phyloP scores from a whole-genome alignment of 2,329 filamentous ascomycete genomes.

The Fonsecaea monophora region DNA sequence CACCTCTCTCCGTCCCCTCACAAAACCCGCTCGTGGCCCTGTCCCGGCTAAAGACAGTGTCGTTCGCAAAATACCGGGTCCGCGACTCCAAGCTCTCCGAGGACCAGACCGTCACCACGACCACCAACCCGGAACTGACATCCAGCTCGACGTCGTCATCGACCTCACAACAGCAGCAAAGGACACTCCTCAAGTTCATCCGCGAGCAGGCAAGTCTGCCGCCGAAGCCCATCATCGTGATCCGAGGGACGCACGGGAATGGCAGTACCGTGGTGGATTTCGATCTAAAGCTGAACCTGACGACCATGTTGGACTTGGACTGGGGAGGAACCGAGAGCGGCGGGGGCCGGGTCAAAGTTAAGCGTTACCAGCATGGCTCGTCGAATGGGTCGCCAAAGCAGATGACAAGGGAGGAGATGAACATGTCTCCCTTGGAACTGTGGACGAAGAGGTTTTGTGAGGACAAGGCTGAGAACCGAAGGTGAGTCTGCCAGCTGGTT shows the following conservation, averaged over 20 bases:
- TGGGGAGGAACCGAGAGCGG: not conserved
- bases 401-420: conserved; percentile 13
- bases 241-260: conserved; percentile 37
- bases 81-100: conserved; percentile 39
- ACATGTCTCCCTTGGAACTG: conserved; percentile 33
- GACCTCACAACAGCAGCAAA: conserved; percentile 21
- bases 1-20: conserved; percentile 10
- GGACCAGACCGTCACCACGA: conserved; percentile 41
- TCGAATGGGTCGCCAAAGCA: conserved; percentile 23
- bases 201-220: conserved; percentile 42
- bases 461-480: conserved; percentile 37
- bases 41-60: conserved; percentile 36
- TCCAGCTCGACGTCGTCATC: conserved; percentile 16
- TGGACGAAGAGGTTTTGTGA: conserved; percentile 40
- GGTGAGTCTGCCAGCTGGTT: conserved; percentile 9
- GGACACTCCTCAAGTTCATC: conserved; percentile 41
- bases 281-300: conserved; percentile 42
- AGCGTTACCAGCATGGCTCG: conserved; percentile 14
- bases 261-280: conserved; percentile 38
- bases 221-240: conserved; percentile 42
- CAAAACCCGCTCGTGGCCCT: conserved; percentile 35
- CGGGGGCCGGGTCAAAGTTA: not conserved
- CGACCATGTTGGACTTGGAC: conserved; percentile 39
- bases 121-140: conserved; percentile 38
- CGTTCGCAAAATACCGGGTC: conserved; percentile 42